Evolutionary conservation across 768 basidiomycete genomes (phyloP), one percentile per base, ranked within the genome.

Genomic region (Tylopilus felleus): DNA sequence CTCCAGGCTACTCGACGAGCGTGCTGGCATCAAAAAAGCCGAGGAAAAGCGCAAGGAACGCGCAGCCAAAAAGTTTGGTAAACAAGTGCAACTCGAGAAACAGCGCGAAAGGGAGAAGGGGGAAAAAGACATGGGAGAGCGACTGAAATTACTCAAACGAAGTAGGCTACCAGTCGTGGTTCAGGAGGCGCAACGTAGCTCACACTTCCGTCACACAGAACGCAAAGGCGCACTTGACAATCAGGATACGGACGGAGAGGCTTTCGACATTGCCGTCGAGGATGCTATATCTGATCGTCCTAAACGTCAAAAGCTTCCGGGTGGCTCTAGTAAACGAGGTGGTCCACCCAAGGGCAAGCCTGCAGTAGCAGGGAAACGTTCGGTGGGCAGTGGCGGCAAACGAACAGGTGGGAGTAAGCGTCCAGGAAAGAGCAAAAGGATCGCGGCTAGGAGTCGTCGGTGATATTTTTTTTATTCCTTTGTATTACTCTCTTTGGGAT

Each of bases 21-120:
- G 77, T 23, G 90, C 93, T 1, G 79, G 80, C 1, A 93, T 98
- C 61, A 94, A 97, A 71, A 90, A 89, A 70, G 81, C 88, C 55
- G 96, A 98, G 66, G 89, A 93, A 51, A 94, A 93, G 65, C 82
- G 89, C 60, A 88, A 86, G 62, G 91, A 98, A 71, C 80, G 97
- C 43, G 90, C 97, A 64, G 88, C 93, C 51, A 98, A 98, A 78
- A 98, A 98, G 77, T 97, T 92, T 65, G 96, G 96, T 23, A 99
- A 98, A 71, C 92, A 98, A 71, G 93, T 98, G 12, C 97, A 99
- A 73, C 73, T 90, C 35, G 95, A 98, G 76, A 94, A 94, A 71
- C 77, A 92, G 60, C 91, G 93, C 69, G 92, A 96, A 75, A 77
- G 96, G 42, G 88, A 94, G 70, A 80, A 77, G 65, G 82, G 84